phyloP scores from a whole-genome alignment of 768 basidiomycete genomes.

The Amanita exitialis region DNA sequence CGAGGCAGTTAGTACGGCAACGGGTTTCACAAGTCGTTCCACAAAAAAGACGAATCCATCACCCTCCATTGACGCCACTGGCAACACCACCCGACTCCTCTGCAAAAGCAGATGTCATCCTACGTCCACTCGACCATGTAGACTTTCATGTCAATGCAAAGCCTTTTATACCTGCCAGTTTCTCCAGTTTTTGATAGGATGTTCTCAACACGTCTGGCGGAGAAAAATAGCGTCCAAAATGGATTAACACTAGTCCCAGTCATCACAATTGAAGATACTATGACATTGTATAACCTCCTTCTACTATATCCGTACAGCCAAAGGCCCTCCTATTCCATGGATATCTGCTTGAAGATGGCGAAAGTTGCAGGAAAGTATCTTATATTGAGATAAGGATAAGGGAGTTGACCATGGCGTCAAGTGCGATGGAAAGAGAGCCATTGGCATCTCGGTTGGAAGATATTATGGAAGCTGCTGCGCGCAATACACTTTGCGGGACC shows the following conservation, averaged over 20 bases:
- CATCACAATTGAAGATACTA: constrained; percentile 7
- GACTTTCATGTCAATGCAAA: constrained; percentile 20
- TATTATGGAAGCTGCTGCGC: background rate
- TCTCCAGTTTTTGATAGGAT: constrained; percentile 23
- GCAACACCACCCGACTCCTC: too few species aligned
- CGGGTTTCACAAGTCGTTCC: background rate
- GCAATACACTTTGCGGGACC: background rate
- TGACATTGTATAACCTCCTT: constrained; percentile 5
- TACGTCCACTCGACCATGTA: constrained; percentile 18
- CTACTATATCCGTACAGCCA: constrained; percentile 1
- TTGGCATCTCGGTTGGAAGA: background rate
- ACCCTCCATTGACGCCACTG: too few species aligned
- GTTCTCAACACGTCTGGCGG: constrained; percentile 14
- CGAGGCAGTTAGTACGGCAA: background rate
- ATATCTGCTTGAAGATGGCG: background rate
- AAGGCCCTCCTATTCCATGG: background rate
- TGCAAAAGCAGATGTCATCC: constrained; percentile 15
- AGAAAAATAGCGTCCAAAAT: background rate
- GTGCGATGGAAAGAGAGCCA: background rate
- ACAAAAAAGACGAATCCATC: background rate
- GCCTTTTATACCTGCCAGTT: constrained; percentile 17
- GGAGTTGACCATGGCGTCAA: background rate
- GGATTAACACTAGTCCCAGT: background rate
- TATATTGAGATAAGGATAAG: background rate
- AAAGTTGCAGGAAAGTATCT: background rate